Conservation (phyloP, 805 yeast species). For the Yarrowia sp. region DNA sequence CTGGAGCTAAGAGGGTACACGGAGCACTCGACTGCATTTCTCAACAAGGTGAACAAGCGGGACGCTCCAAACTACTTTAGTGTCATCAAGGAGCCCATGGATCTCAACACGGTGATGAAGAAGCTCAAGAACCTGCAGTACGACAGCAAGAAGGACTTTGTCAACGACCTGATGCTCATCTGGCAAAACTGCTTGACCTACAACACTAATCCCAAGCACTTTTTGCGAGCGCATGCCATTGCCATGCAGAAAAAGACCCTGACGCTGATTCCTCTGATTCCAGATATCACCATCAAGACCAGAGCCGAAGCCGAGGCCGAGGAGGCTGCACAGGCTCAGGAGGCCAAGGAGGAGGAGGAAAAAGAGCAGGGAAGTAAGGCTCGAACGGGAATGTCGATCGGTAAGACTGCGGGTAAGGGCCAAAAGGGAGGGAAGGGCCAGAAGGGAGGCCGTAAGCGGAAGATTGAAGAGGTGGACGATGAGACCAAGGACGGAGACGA, state of each 20-base stretch:
- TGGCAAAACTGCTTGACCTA: conserved; percentile 95
- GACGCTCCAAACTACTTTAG: conserved; percentile 97
- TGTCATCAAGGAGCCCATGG: conserved; percentile 94
- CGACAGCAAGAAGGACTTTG: conserved; percentile 83
- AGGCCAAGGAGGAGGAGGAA: conserved; percentile 42
- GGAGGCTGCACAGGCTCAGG: conserved; percentile 44
- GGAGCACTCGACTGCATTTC: conserved; percentile 94
- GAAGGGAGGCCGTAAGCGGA: conserved; percentile 46
- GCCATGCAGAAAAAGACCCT: conserved; percentile 94
- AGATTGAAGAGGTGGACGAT: conserved; percentile 43
- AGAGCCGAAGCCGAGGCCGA: conserved; percentile 53
- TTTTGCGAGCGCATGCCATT: conserved; percentile 85
- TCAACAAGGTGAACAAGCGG: conserved; percentile 94
- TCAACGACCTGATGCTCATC: conserved; percentile 92
- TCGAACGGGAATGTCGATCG: conserved; percentile 50
- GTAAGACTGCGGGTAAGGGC: conserved; percentile 43
- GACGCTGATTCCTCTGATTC: conserved; percentile 79
- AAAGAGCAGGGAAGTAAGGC: conserved; percentile 37
- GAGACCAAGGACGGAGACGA: conserved; percentile 35
- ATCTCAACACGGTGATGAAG: conserved; percentile 89
- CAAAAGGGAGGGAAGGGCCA: conserved; percentile 44
- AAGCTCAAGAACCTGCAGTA: conserved; percentile 85
- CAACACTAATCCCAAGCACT: conserved; percentile 94
- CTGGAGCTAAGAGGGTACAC: conserved; percentile 88
- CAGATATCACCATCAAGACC: conserved; percentile 79